Evolutionary conservation across 2,329 filamentous ascomycete species (phyloP).

Genomic region (Aureobasidium subglaciale): DNA sequence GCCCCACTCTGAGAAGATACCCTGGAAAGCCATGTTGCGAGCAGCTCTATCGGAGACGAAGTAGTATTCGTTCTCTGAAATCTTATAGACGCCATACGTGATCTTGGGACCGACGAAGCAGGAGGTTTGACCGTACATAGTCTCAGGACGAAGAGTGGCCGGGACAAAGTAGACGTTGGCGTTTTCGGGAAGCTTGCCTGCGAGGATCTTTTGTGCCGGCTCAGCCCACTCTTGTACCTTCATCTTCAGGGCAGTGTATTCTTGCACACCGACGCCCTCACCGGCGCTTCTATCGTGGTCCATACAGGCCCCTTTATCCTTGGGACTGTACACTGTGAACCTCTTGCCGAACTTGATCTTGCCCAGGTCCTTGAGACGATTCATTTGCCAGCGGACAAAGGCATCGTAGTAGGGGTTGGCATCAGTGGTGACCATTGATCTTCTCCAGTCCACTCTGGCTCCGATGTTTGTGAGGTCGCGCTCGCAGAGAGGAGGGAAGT

Average conservation of each 20-base stretch:
- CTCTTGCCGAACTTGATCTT: constrained; percentile 93
- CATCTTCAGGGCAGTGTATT: constrained; percentile 89
- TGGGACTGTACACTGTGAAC: constrained; percentile 89
- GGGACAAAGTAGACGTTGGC: constrained; percentile 84
- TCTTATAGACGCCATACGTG: constrained; percentile 81
- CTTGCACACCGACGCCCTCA: constrained; percentile 76
- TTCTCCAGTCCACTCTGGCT: constrained; percentile 83
- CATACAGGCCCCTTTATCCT: constrained; percentile 81
- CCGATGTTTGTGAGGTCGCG: constrained; percentile 78
- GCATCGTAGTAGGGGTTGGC: constrained; percentile 95
- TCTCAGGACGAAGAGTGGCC: constrained; percentile 88
- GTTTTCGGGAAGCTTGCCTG: constrained; percentile 69
- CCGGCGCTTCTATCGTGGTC: constrained; percentile 78
- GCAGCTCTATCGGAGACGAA: constrained; percentile 76
- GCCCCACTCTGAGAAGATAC: constrained; percentile 71
- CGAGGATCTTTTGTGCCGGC: constrained; percentile 61
- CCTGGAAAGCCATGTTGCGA: constrained; percentile 94
- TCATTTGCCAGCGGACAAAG: constrained; percentile 89
- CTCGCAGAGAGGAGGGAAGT: constrained; percentile 78
- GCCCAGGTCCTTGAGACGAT: constrained; percentile 74
- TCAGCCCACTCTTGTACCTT: constrained; percentile 85
- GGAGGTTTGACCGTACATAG: constrained; percentile 97
- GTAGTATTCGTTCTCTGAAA: constrained; percentile 61
- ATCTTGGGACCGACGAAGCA: constrained; percentile 92
- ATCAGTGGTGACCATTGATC: constrained; percentile 89